Evolutionary conservation across 306 rosid genomes (phyloP).

Genomic region (Cyclanthera cordifolia): DNA sequence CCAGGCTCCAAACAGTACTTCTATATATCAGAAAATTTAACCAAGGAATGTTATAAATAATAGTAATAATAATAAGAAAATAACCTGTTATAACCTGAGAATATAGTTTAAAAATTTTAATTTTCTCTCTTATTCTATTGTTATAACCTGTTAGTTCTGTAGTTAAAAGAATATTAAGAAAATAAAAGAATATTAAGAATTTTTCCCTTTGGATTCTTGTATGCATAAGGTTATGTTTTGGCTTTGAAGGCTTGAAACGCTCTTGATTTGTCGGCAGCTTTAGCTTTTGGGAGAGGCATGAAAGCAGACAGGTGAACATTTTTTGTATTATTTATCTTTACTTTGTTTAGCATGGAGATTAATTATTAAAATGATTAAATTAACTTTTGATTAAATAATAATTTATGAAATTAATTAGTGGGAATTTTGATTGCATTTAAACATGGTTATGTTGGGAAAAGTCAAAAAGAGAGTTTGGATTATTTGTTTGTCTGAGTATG

Average conservation of each 20-base stretch:
- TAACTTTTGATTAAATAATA: background rate
- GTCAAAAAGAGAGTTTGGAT: conserved; percentile 4
- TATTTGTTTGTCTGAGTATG: conserved; percentile 2
- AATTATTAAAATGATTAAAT: background rate
- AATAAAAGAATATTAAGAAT: no score
- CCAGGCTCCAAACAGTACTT: background rate
- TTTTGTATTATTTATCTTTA: background rate
- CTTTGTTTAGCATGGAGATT: background rate
- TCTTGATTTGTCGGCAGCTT: conserved; percentile 4
- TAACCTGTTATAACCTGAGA: no score
- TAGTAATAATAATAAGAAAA: no score
- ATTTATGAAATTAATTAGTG: background rate
- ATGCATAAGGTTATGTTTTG: background rate
- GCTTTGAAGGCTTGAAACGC: background rate
- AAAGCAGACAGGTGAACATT: background rate
- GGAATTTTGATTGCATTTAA: background rate
- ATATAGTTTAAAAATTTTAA: background rate
- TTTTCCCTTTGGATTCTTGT: background rate
- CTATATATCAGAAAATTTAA: background rate
- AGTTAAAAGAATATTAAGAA: no score
- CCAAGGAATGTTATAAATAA: no score
- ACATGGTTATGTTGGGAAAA: background rate
- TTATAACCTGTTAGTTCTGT: no score
- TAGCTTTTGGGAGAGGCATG: background rate
- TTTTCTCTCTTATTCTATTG: background rate